These are phyloP conservation scores for Rehmannia glutinosa DNA, from an alignment of 257 asterid species.

Conservation along the genomic window DNA sequence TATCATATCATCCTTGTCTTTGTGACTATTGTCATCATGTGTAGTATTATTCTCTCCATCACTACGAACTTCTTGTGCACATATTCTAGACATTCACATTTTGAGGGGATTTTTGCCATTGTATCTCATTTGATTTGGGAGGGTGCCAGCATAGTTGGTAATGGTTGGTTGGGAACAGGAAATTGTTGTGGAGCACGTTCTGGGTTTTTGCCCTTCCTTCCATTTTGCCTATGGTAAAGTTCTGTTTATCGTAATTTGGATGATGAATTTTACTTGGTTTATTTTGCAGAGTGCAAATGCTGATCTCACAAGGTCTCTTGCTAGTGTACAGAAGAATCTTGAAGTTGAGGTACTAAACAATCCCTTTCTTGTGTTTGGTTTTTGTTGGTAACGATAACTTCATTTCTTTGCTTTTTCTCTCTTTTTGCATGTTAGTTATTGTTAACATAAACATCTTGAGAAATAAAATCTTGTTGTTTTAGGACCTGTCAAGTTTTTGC, in stretches of 20 bases:
- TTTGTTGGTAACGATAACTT: constrained; percentile 3
- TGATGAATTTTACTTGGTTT: constrained; percentile 11
- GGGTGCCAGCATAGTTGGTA: neutral
- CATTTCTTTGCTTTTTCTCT: neutral
- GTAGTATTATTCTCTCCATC: neutral
- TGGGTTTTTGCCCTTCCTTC: constrained; percentile 1
- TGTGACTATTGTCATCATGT: neutral
- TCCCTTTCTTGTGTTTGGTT: neutral
- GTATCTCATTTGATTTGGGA: neutral
- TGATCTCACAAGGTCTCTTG: constrained; percentile 84
- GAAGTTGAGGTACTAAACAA: constrained; percentile 69
- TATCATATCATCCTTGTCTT: constrained; percentile 3
- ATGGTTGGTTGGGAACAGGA: neutral
- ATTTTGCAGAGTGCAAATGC: constrained; percentile 75
- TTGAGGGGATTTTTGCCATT: neutral
- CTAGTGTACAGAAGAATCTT: constrained; percentile 70
- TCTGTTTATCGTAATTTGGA: neutral
- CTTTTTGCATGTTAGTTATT: neutral
- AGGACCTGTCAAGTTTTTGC: neutral
- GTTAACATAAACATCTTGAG: constrained; percentile 14
- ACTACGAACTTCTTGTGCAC: neutral
- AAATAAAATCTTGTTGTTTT: constrained; percentile 7
- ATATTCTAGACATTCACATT: constrained; percentile 3
- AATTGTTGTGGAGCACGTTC: neutral
- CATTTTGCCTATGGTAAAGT: neutral